Percentiles rank a stretch among this genome's conserved stretches.
Evolutionary conservation across 2,329 filamentous ascomycete genomes (phyloP).

Genomic region (Ceratocystis cubensis): DNA sequence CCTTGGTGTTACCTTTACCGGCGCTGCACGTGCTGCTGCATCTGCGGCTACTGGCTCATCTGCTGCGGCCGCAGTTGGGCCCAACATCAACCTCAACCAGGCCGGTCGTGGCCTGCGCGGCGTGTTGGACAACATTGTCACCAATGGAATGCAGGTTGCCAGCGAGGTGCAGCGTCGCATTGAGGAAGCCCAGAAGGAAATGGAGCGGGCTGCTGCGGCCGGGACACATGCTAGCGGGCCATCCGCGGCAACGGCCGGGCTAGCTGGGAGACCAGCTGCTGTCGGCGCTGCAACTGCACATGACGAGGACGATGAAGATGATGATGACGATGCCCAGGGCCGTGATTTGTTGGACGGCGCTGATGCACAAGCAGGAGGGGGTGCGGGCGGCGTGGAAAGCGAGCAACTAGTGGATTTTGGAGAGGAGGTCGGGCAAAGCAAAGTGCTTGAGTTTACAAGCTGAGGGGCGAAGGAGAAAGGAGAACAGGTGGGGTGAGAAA

Average conservation of each 20-base stretch:
- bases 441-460: conserved; percentile 19
- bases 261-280: background rate
- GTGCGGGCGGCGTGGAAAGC: conserved; percentile 10
- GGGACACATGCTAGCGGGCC: conserved; percentile 49
- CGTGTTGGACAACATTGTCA: conserved; percentile 94
- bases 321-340: conserved; percentile 44
- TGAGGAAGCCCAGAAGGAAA: conserved; percentile 86
- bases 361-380: conserved; percentile 53
- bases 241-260: conserved; percentile 25
- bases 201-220: conserved; percentile 65
- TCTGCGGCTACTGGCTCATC: conserved; percentile 8
- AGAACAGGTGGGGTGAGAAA: background rate
- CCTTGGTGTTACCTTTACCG: conserved; percentile 40
- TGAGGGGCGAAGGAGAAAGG: background rate
- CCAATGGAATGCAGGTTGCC: conserved; percentile 90
- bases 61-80: conserved; percentile 8
- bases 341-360: conserved; percentile 59
- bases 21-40: conserved; percentile 25
- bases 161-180: conserved; percentile 83
- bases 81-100: conserved; percentile 31
- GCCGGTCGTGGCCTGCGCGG: conserved; percentile 69
- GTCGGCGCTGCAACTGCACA: conserved; percentile 29
- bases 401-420: conserved; percentile 15
- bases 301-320: conserved; percentile 52
- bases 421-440: background rate